phyloP scores from a whole-genome alignment of 495 filamentous ascomycete genomes.

The Hypoxylon perforatum region DNA sequence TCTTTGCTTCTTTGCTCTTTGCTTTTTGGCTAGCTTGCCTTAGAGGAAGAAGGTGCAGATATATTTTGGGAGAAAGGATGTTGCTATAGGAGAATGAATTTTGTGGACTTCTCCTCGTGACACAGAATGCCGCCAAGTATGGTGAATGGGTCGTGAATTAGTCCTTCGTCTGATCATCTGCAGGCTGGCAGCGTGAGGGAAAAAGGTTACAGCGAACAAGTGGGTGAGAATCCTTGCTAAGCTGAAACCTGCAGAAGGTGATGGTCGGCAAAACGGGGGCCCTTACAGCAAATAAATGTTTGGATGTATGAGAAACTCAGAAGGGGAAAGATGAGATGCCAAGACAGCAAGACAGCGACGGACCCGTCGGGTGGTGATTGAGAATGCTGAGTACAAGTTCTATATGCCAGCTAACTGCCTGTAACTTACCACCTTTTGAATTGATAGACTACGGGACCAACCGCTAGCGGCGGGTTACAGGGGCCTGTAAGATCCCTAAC shows the following conservation, averaged over 20 bases:
- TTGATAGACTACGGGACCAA: too few relatives aligned
- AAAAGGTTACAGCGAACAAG: slow-evolving; percentile 3
- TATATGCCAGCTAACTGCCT: too few relatives aligned
- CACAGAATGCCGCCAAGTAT: neutral
- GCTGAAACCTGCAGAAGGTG: slow-evolving; percentile 24
- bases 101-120: neutral
- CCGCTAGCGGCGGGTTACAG: too few relatives aligned
- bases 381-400: neutral
- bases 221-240: slow-evolving; percentile 24
- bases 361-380: neutral
- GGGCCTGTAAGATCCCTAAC: too few relatives aligned
- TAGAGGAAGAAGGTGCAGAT: neutral
- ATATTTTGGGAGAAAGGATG: neutral
- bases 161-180: slow-evolving; percentile 9
- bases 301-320: neutral
- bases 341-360: neutral
- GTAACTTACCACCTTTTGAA: neutral
- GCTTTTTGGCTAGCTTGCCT: neutral
- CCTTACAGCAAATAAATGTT: neutral
- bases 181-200: slow-evolving; percentile 7
- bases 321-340: neutral
- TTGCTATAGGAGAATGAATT: neutral
- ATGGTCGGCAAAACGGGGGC: slow-evolving; percentile 1
- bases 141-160: slow-evolving; percentile 3
- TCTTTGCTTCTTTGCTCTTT: neutral